Evolutionary conservation across 1,284 basidiomycete genomes (phyloP).

Genomic region (Mycosarcoma maydis): DNA sequence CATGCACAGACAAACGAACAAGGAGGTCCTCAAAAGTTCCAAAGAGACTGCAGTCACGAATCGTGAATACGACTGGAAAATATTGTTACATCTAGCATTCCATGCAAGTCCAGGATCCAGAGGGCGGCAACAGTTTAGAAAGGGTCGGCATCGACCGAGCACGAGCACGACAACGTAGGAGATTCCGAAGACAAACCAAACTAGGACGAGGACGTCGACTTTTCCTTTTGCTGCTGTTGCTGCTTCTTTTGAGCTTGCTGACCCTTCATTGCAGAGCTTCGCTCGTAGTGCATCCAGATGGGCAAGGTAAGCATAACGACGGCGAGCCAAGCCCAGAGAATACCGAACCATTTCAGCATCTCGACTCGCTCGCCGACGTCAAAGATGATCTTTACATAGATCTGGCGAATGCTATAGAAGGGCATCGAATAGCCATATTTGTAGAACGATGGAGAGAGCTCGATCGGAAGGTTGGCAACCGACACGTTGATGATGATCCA

Average conservation of each 20-base stretch:
- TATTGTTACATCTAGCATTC: too few relatives aligned
- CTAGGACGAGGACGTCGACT: constrained; percentile 2
- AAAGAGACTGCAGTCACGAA: too few relatives aligned
- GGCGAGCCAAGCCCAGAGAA: constrained; percentile 60
- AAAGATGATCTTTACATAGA: constrained; percentile 61
- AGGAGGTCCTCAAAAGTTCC: too few relatives aligned
- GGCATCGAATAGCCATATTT: constrained; percentile 59
- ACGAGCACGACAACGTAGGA: neutral
- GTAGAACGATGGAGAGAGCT: constrained; percentile 50
- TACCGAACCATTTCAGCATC: constrained; percentile 60
- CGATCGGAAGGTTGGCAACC: constrained; percentile 50
- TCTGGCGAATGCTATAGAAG: constrained; percentile 56
- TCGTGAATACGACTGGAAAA: too few relatives aligned
- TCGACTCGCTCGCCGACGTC: constrained; percentile 49
- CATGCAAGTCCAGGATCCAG: too few relatives aligned
- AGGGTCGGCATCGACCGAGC: too few relatives aligned
- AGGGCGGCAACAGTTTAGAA: too few relatives aligned
- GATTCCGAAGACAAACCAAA: neutral
- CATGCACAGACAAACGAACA: too few relatives aligned
- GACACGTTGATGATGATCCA: constrained; percentile 63
- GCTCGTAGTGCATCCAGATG: constrained; percentile 55
- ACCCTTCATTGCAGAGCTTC: constrained; percentile 22
- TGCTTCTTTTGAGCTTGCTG: constrained; percentile 10
- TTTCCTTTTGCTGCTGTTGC: constrained; percentile 5
- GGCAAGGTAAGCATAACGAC: constrained; percentile 56